phyloP scores from a whole-genome alignment of 1,284 basidiomycete genomes.

The Quambalaria eucalypti region DNA sequence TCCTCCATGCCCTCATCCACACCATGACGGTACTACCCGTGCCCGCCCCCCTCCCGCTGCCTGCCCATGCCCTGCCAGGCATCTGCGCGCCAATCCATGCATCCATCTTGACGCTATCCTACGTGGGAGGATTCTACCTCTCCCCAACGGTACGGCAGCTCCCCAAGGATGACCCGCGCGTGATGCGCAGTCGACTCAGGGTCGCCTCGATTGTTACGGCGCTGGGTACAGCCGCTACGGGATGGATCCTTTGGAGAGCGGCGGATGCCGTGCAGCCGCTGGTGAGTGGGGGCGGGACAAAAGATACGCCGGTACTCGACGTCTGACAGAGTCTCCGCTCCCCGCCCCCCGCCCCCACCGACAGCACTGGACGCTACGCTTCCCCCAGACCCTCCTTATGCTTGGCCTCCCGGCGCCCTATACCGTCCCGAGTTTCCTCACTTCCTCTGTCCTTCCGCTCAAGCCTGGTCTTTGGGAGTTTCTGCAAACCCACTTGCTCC shows the following conservation, averaged over 20 bases:
- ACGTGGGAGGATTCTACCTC: slow-evolving; percentile 52
- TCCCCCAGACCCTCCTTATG: slow-evolving; percentile 12
- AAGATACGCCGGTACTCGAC: slow-evolving; percentile 6
- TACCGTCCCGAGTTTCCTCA: slow-evolving; percentile 9
- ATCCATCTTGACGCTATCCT: slow-evolving; percentile 47
- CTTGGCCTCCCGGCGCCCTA: slow-evolving; percentile 27
- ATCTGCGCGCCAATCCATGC: background rate
- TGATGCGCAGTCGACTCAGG: slow-evolving; percentile 10
- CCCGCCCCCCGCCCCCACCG: slow-evolving; percentile 15
- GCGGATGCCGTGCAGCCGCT: background rate
- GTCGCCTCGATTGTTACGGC: slow-evolving; percentile 5
- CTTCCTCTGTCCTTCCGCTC: slow-evolving; percentile 2
- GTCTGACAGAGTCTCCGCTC: background rate
- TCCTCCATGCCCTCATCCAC: too few relatives aligned
- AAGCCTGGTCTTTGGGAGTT: background rate
- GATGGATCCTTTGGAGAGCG: slow-evolving; percentile 4
- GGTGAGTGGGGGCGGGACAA: background rate
- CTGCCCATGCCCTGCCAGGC: too few relatives aligned
- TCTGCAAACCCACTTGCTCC: background rate
- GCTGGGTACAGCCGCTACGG: slow-evolving; percentile 4
- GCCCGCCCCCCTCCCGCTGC: too few relatives aligned
- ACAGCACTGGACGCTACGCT: slow-evolving; percentile 3
- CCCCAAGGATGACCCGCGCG: slow-evolving; percentile 8
- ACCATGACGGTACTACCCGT: too few relatives aligned
- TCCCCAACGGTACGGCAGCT: slow-evolving; percentile 31